Evolutionary conservation across 257 asterid genomes (phyloP).

Genomic region (Primulina tabacum): DNA sequence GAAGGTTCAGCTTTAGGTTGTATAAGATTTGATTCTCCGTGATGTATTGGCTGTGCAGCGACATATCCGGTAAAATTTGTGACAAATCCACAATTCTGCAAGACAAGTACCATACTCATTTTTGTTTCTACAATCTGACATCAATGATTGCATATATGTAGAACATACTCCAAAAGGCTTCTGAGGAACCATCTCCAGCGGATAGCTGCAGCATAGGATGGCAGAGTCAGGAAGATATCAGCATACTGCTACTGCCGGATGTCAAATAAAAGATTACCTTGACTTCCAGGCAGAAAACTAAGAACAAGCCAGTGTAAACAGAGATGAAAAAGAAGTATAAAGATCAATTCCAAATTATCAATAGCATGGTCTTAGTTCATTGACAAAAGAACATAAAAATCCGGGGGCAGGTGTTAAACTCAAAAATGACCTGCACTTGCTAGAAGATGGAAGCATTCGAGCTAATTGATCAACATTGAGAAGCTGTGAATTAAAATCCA

Average conservation of each 20-base stretch:
- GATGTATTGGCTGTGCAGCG: slow-evolving; percentile 20
- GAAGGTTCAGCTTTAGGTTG: slow-evolving; percentile 7
- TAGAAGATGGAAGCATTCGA: slow-evolving; percentile 25
- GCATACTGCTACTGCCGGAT: slow-evolving; percentile 21
- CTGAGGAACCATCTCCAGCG: slow-evolving; percentile 17
- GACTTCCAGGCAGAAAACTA: background rate
- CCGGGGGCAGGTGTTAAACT: slow-evolving; percentile 2
- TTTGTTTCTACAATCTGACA: slow-evolving; percentile 3
- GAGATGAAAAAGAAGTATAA: background rate
- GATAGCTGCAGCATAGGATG: slow-evolving; percentile 33
- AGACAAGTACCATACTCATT: slow-evolving; percentile 9
- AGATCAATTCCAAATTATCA: no score
- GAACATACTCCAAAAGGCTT: slow-evolving; percentile 30
- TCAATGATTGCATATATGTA: background rate
- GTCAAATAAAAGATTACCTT: background rate
- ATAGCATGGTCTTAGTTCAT: no score
- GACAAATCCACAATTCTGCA: slow-evolving; percentile 31
- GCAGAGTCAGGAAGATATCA: slow-evolving; percentile 6
- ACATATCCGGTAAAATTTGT: slow-evolving; percentile 20
- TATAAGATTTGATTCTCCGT: slow-evolving; percentile 14
- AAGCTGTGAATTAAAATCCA: slow-evolving; percentile 14
- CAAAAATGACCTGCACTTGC: slow-evolving; percentile 35
- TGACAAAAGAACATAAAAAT: background rate
- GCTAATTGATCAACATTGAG: slow-evolving; percentile 25
- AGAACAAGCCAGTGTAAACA: background rate